phyloP scores from a whole-genome alignment of 768 basidiomycete genomes.

The Amanita thiersii region DNA sequence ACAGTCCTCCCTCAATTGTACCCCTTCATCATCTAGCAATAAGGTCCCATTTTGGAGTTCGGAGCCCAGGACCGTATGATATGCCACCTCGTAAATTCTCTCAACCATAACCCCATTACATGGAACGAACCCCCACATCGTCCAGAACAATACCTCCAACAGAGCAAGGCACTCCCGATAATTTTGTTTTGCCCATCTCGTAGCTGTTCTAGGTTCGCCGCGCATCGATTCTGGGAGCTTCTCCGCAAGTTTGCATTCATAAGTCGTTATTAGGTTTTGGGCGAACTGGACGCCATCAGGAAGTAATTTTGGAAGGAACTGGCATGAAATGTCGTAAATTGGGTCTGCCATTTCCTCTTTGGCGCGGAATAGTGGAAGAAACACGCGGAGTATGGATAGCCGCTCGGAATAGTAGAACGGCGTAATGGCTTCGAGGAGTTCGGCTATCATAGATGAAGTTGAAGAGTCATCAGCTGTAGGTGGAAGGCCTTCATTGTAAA shows the following conservation, averaged over 20 bases:
- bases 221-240: constrained; percentile 34
- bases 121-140: constrained; percentile 70
- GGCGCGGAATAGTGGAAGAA: constrained; percentile 71
- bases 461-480: constrained; percentile 35
- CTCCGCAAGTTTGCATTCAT: constrained; percentile 44
- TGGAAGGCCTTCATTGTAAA: constrained; percentile 71
- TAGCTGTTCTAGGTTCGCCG: constrained; percentile 49
- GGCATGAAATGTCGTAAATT: constrained; percentile 43
- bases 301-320: constrained; percentile 51
- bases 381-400: constrained; percentile 56
- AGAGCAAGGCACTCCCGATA: constrained; percentile 70
- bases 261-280: constrained; percentile 50
- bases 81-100: constrained; percentile 57
- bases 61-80: constrained; percentile 55
- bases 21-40: constrained; percentile 69
- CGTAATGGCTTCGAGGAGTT: constrained; percentile 63
- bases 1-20: constrained; percentile 55
- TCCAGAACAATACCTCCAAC: constrained; percentile 84
- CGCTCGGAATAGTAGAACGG: constrained; percentile 81
- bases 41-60: constrained; percentile 54
- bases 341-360: constrained; percentile 49
- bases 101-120: constrained; percentile 59
- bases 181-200: constrained; percentile 70
- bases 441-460: constrained; percentile 36
- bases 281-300: constrained; percentile 62